Evolutionary conservation across 2,329 filamentous ascomycete genomes (phyloP), one percentile per base, ranked within the genome.

Genomic region (Sarocladium oryzae): DNA sequence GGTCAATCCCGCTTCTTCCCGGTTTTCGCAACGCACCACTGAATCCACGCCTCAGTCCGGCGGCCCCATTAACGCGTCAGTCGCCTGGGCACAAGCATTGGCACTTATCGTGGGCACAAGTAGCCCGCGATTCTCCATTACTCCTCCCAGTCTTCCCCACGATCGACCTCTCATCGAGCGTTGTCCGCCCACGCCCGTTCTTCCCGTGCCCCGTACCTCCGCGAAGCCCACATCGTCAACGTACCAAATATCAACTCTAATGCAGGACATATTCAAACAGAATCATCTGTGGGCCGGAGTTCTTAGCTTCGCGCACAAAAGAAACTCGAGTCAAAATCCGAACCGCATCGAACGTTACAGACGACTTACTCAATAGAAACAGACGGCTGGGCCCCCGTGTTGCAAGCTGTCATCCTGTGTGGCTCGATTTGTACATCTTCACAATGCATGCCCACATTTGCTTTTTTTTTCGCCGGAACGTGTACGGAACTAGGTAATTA

Each of bases 141-240:
- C 16, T 6, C n/a, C 26, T 5, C 32, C 33, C 26, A 33, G 45
- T 48, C 10, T 48, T 26, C 32, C 46, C 30, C 46, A 20, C 16
- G 46, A 37, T 49, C 46, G 32, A 49, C 46, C 46, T 49, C 46
- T 49, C 46, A 49, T 49, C 33, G 20, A 49, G 15, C 32, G 46
- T 37, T 36, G 21, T 24, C 30, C 32, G 32, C 32, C 46, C 46
- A 49, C 43, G 43, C 43, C 43, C 43, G 43, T 13, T n/a, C 20
- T 43, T 21, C 26, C 28, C 43, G 24, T 30, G 26, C 16, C 43
- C 43, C 26, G 43, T 32, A 23, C 43, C 43, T 48, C 43, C 43
- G 16, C 26, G 43, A 30, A 5, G 43, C 43, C 43, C 43, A 48
- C 43, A 48, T 32, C 43, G 43, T 15, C 26, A 48, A 30, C 43